A percentile compares a stretch with the other conserved stretches of the same genome.
phyloP scores from a whole-genome alignment of 805 yeast genomes.

The Wickerhamomyces canadensis region DNA sequence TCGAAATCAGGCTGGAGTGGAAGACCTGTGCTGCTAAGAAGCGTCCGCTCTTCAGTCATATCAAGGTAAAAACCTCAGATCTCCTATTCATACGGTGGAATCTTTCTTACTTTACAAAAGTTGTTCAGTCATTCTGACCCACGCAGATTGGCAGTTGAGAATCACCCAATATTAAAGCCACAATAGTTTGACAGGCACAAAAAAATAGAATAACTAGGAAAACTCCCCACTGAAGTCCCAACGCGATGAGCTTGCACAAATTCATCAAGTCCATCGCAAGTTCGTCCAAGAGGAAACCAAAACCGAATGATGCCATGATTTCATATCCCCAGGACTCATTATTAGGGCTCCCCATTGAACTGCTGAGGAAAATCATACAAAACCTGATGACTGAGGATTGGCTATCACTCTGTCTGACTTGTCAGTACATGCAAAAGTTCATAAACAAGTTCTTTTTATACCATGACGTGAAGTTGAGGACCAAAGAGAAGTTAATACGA shows the following conservation, averaged over 20 bases:
- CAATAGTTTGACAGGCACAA: no score
- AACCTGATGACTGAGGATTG: slow-evolving; percentile 22
- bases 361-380: slow-evolving; percentile 31
- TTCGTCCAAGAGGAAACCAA: background rate
- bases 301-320: background rate
- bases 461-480: slow-evolving; percentile 26
- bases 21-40: no score
- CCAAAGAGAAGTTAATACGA: slow-evolving; percentile 13
- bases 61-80: no score
- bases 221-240: no score
- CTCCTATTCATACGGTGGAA: no score
- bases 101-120: no score
- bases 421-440: slow-evolving; percentile 32
- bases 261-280: background rate
- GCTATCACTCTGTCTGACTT: slow-evolving; percentile 28
- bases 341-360: slow-evolving; percentile 38
- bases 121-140: no score
- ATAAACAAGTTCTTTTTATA: slow-evolving; percentile 35
- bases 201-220: background rate
- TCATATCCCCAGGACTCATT: slow-evolving; percentile 29
- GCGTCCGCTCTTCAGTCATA: no score
- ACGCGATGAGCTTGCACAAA: background rate
- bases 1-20: no score
- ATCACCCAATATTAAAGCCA: no score
- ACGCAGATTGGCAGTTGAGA: no score